Evolutionary conservation across 2,329 filamentous ascomycete species (phyloP).

Genomic region (Cladobotryum protrusum): DNA sequence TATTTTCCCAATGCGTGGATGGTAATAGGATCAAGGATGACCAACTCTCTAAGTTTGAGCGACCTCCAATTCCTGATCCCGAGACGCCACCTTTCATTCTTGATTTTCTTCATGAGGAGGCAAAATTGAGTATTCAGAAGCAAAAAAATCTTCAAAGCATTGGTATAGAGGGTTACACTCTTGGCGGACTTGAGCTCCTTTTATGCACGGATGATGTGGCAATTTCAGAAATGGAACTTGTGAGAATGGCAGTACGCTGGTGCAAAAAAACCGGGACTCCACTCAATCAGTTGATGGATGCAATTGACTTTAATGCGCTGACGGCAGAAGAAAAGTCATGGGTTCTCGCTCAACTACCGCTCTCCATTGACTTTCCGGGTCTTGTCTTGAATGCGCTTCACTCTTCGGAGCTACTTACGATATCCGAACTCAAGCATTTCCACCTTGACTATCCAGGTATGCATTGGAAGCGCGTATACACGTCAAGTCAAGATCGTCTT

Average conservation of each 20-base stretch:
- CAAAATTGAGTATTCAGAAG: conserved; percentile 14
- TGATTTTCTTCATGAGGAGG: conserved; percentile 28
- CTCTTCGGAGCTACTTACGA: conserved; percentile 27
- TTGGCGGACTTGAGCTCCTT: conserved; percentile 26
- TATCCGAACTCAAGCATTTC: conserved; percentile 26
- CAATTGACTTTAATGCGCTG: conserved; percentile 28
- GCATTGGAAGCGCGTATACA: conserved; percentile 34
- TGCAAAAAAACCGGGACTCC: conserved; percentile 23
- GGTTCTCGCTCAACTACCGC: conserved; percentile 28
- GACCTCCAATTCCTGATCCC: conserved; percentile 19
- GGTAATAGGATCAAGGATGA: conserved; percentile 31
- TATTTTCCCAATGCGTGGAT: conserved; percentile 37
- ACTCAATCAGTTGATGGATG: conserved; percentile 22
- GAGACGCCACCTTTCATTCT: conserved; percentile 27
- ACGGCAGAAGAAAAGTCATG: conserved; percentile 30
- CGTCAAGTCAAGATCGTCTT: conserved; percentile 25
- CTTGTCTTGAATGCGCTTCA: conserved; percentile 32
- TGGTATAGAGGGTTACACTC: conserved; percentile 15
- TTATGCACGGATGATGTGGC: conserved; percentile 28
- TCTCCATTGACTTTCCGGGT: conserved; percentile 17
- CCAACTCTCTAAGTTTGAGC: conserved; percentile 25
- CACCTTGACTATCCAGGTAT: conserved; percentile 27
- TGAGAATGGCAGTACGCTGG: conserved; percentile 28
- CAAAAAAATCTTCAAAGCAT: background rate
- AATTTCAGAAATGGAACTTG: conserved; percentile 33